Evolutionary conservation across 1,284 basidiomycete species (phyloP), one percentile per base, ranked within the genome.

Genomic region (Caloboletus inedulis): DNA sequence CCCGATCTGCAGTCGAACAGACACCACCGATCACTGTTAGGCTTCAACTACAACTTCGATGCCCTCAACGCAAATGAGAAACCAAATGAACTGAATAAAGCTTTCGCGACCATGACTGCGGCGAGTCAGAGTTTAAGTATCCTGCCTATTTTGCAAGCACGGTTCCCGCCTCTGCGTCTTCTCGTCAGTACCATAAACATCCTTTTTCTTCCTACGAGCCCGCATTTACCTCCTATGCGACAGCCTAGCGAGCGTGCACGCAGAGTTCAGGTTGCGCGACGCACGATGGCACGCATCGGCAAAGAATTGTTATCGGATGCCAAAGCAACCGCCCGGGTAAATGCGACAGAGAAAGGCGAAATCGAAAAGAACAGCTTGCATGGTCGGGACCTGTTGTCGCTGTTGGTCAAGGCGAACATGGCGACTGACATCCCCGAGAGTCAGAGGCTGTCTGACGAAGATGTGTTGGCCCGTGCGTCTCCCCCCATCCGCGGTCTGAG

Each of bases 1-100:
- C 14, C 25, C 2, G 9, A 34, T 54, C 13, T 33, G 30, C 10
- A 7, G 18, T 7, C 14, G n/a, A 23, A 23, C 5, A 23, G 23
- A 23, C 23, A 23, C 23, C 23, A 23, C 23, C 23, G 23, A 49
- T 4, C 19, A 3, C 7, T 16, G 4, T 4, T 37, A 81, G 79
- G 85, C 1, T 90, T 89, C 63, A 77, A 81, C 62, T 87, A 88
- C 61, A 65, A 79, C 9, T 88, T 91, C 64, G 69, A 84, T 43
- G 68, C 81, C 0, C 63, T 84, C 10, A 69, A 72, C 39, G 59
- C 59, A 1, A 60, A 64, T n/a, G 64, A 61, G 2, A 62, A 69
- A 33, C 68, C 64, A 16, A 79, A 75, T 54, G 80, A 80, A 53
- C 70, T 83, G 16, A 76, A 71, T 51, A 57, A 71, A 18, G 80